These are phyloP conservation scores for Gracilariopsis chorda DNA, from an alignment of 23 red algal genomes.

Conservation along the genomic window DNA sequence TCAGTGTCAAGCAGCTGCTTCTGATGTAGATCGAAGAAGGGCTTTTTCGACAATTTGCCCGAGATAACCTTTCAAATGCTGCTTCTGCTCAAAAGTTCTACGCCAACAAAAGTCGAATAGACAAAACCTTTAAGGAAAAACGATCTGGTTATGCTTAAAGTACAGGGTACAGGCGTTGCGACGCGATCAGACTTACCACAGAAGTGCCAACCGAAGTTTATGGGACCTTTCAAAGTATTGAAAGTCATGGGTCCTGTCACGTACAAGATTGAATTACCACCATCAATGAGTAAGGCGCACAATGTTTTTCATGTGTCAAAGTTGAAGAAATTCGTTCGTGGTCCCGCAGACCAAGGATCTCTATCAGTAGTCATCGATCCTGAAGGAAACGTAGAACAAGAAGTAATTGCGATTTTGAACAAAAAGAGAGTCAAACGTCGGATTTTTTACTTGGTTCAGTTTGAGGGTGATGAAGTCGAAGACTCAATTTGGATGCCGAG, in stretches of 20 bases:
- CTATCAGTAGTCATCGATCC: not conserved
- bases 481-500: slow-evolving; percentile 43
- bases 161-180: not conserved
- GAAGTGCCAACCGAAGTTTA: slow-evolving; percentile 40
- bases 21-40: not conserved
- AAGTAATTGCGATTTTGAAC: not conserved
- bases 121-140: not conserved
- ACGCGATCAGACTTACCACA: not conserved
- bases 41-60: slow-evolving; percentile 7
- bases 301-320: slow-evolving; percentile 44
- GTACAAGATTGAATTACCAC: slow-evolving; percentile 42
- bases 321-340: not conserved
- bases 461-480: not conserved
- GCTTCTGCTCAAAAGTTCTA: not conserved
- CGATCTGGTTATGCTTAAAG: slow-evolving; percentile 4
- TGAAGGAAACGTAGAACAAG: not conserved
- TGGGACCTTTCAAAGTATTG: slow-evolving; percentile 30
- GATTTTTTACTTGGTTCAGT: not conserved
- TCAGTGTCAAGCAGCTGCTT: not conserved
- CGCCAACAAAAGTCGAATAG: not conserved
- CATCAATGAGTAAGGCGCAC: slow-evolving; percentile 41
- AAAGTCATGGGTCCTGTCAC: slow-evolving; percentile 23
- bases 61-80: not conserved
- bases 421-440: not conserved
- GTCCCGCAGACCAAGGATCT: not conserved